Conservation (phyloP, 768 basidiomycete species). For the Leccinellum albellum region DNA sequence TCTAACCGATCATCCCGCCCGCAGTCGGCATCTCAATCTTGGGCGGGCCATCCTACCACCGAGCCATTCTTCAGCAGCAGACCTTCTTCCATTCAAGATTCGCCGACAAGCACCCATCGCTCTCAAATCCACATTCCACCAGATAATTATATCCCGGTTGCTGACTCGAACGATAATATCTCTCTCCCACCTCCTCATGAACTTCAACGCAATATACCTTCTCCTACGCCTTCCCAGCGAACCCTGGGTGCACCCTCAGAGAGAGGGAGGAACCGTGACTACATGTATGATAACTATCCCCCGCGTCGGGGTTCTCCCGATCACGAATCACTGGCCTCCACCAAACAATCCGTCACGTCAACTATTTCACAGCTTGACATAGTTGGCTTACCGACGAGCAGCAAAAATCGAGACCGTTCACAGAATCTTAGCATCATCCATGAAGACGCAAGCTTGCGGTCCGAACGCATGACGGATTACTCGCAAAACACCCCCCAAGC, state of each 20-base stretch:
- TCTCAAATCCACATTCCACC: conserved; percentile 36
- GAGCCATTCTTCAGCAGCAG: conserved; percentile 9
- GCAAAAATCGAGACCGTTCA: conserved; percentile 20
- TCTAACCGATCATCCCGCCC: conserved; percentile 17
- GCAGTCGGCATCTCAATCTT: conserved; percentile 14
- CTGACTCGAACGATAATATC: conserved; percentile 36
- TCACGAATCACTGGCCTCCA: conserved; percentile 25
- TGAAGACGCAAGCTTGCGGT: conserved; percentile 29
- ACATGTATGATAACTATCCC: conserved; percentile 20
- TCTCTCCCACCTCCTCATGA: conserved; percentile 51
- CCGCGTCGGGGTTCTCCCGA: conserved; percentile 27
- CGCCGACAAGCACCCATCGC: conserved; percentile 6
- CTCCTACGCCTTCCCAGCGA: conserved; percentile 27
- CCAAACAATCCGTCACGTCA: conserved; percentile 26
- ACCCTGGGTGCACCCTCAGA: conserved; percentile 19
- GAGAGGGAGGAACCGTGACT: conserved; percentile 20
- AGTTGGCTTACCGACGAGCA: conserved; percentile 22
- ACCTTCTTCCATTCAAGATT: conserved; percentile 22
- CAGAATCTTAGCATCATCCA: conserved; percentile 30
- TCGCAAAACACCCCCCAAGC: conserved; percentile 22
- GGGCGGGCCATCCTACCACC: conserved; percentile 10
- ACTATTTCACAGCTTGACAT: conserved; percentile 33
- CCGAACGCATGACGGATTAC: conserved; percentile 22
- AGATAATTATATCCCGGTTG: conserved; percentile 50
- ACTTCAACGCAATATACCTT: conserved; percentile 30